Conservation (phyloP, 768 basidiomycete species). For the Lanmaoa rubissima region DNA sequence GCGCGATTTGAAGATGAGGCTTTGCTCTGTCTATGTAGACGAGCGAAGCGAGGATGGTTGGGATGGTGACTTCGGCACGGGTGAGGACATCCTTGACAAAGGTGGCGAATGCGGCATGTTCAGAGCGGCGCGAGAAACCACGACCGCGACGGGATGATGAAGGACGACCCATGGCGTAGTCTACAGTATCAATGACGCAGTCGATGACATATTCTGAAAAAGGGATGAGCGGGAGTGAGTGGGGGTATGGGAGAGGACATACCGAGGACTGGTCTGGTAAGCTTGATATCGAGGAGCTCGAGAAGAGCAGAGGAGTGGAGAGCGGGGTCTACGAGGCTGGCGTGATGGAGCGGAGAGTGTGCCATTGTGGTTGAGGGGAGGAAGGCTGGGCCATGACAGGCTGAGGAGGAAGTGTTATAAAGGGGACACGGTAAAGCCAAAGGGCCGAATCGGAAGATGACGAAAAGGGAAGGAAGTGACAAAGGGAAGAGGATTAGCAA, state of each 20-base stretch:
- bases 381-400: constrained; percentile 10
- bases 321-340: constrained; percentile 60
- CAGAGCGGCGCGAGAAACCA: constrained; percentile 43
- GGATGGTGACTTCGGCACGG: constrained; percentile 70
- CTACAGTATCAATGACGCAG: constrained; percentile 67
- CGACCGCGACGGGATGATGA: constrained; percentile 55
- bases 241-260: constrained; percentile 27
- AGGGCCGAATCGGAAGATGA: constrained; percentile 37
- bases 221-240: neutral
- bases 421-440: constrained; percentile 25
- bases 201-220: constrained; percentile 68
- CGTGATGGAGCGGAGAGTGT: constrained; percentile 41
- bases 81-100: constrained; percentile 67
- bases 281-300: constrained; percentile 64
- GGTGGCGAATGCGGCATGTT: constrained; percentile 56
- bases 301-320: constrained; percentile 64
- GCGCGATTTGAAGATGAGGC: constrained; percentile 75
- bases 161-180: constrained; percentile 71
- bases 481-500: constrained; percentile 29
- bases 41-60: constrained; percentile 66
- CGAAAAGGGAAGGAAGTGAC: constrained; percentile 28
- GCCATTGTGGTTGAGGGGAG: constrained; percentile 12
- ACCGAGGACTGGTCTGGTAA: constrained; percentile 65
- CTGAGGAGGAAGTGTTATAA: constrained; percentile 29
- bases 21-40: constrained; percentile 78